phyloP scores from a whole-genome alignment of 305 asterid genomes.

The Fraxinus velutina region DNA sequence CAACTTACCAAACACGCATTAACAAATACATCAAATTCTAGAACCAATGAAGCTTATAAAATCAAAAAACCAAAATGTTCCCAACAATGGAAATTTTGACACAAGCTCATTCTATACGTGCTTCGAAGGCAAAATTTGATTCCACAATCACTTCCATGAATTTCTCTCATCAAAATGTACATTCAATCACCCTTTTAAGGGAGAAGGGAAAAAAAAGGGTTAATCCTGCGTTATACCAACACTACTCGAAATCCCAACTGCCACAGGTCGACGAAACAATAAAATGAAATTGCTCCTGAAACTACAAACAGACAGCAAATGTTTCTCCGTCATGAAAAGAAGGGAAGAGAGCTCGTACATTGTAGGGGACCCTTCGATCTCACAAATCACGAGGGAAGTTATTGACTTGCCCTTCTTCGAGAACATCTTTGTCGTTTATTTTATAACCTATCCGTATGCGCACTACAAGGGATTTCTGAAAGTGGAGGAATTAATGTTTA shows the following conservation, averaged over 20 bases:
- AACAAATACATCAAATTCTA: conserved; percentile 19
- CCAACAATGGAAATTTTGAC: conserved; percentile 5
- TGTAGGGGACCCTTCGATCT: conserved; percentile 19
- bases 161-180: conserved; percentile 41
- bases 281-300: conserved; percentile 27
- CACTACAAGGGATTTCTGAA: conserved; percentile 88
- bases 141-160: conserved; percentile 13
- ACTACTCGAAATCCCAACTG: conserved; percentile 16
- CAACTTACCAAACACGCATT: conserved; percentile 20
- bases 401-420: conserved; percentile 92
- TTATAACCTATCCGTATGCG: conserved; percentile 78
- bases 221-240: conserved; percentile 11
- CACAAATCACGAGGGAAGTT: conserved; percentile 80
- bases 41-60: conserved; percentile 30
- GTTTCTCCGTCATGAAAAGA: conserved; percentile 18
- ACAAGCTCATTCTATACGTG: conserved; percentile 22
- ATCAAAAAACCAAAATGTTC: conserved; percentile 22
- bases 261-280: conserved; percentile 26
- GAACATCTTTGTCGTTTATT: conserved; percentile 59
- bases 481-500: conserved; percentile 8
- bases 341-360: conserved; percentile 23
- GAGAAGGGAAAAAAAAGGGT: conserved; percentile 19
- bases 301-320: conserved; percentile 29
- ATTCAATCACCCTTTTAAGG: conserved; percentile 34
- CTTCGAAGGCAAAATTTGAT: conserved; percentile 22